phyloP scores from a whole-genome alignment of 78 protist genomes.

The Dictyostelium discoideum region dicty_2.7 NC_007089.4:1037001-1037500 shows the following conservation, averaged over 20 bases:
- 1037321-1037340: slow-evolving; percentile 78
- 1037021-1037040: slow-evolving; percentile 78
- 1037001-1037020: slow-evolving; percentile 58
- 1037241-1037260: slow-evolving; percentile 81
- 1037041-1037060: slow-evolving; percentile 78
- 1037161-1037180: slow-evolving; percentile 80
- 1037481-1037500: slow-evolving; percentile 47
- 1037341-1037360: slow-evolving; percentile 72
- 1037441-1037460: slow-evolving; percentile 79
- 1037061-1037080: slow-evolving; percentile 72
- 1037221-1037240: slow-evolving; percentile 72
- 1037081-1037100: slow-evolving; percentile 68
- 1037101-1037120: slow-evolving; percentile 65
- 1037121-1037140: slow-evolving; percentile 82
- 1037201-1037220: slow-evolving; percentile 73
- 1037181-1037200: slow-evolving; percentile 82
- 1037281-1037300: slow-evolving; percentile 54
- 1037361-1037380: slow-evolving; percentile 69
- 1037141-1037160: slow-evolving; percentile 76
- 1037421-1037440: slow-evolving; percentile 81
- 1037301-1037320: slow-evolving; percentile 69
- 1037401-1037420: slow-evolving; percentile 80
- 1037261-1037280: slow-evolving; percentile 83
- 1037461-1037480: slow-evolving; percentile 56
- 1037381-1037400: slow-evolving; percentile 77